Percentiles rank a stretch among this genome's conserved stretches.
Conservation (phyloP, 2,329 filamentous ascomycete genomes). For the Beauveria sp. region DNA sequence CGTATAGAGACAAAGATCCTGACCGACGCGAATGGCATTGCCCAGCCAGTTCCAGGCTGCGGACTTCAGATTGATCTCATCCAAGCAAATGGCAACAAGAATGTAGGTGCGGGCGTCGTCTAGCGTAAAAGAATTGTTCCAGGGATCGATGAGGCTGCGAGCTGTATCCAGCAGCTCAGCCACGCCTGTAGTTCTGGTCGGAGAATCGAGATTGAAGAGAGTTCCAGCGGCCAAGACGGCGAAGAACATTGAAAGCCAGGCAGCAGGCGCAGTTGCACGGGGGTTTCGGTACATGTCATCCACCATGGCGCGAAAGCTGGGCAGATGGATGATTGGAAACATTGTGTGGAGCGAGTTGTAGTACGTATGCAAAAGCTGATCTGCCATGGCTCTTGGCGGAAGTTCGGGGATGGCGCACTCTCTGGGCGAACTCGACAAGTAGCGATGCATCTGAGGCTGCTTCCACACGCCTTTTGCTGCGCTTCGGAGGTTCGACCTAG, state of each 20-base stretch:
- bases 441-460: slow-evolving; percentile 61
- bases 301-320: slow-evolving; percentile 67
- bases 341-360: slow-evolving; percentile 69
- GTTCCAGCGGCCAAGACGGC: slow-evolving; percentile 76
- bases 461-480: slow-evolving; percentile 76
- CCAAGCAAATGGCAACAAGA: slow-evolving; percentile 69
- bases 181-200: slow-evolving; percentile 44
- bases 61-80: slow-evolving; percentile 79
- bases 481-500: slow-evolving; percentile 63
- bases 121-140: slow-evolving; percentile 69
- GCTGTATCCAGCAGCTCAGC: slow-evolving; percentile 64
- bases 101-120: slow-evolving; percentile 68
- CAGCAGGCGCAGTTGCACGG: slow-evolving; percentile 50
- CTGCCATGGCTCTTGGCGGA: slow-evolving; percentile 61
- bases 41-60: slow-evolving; percentile 83
- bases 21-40: slow-evolving; percentile 68
- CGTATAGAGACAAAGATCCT: slow-evolving; percentile 74
- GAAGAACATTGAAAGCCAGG: slow-evolving; percentile 76
- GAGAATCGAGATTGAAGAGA: slow-evolving; percentile 54
- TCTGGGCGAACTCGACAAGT: slow-evolving; percentile 39
- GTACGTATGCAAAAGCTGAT: slow-evolving; percentile 69
- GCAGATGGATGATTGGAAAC: slow-evolving; percentile 84
- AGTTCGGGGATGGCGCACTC: slow-evolving; percentile 54
- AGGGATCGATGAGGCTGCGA: slow-evolving; percentile 65
- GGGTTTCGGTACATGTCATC: slow-evolving; percentile 68